Percentiles rank a stretch among this genome's conserved stretches.
These are phyloP conservation scores for Globisporangium viniferum DNA, from an alignment of 352 stramenopile species.

Conservation along the genomic window DNA sequence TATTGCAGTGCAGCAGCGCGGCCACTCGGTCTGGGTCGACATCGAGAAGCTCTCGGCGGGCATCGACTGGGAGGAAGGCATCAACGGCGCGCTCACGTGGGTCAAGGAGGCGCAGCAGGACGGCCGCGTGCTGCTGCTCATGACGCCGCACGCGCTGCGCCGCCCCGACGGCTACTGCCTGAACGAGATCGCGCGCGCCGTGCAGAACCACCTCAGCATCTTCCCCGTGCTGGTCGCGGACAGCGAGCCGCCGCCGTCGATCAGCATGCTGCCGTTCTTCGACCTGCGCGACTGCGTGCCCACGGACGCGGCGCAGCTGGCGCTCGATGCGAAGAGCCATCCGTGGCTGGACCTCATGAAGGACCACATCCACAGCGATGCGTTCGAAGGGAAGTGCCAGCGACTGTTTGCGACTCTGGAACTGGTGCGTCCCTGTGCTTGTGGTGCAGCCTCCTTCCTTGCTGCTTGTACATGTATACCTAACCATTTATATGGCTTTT, in stretches of 20 bases:
- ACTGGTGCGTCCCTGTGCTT: constrained; percentile 29
- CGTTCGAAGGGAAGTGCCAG: constrained; percentile 46
- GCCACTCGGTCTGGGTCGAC: constrained; percentile 71
- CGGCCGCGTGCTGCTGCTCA: constrained; percentile 69
- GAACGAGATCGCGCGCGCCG: constrained; percentile 71
- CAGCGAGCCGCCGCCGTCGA: constrained; percentile 60
- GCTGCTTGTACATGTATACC: no score
- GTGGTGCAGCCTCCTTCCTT: no score
- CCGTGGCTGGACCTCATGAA: constrained; percentile 47
- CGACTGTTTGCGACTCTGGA: constrained; percentile 62
- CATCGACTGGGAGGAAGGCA: constrained; percentile 77
- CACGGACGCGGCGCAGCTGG: constrained; percentile 17
- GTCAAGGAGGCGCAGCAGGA: constrained; percentile 69
- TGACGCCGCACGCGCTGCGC: constrained; percentile 74
- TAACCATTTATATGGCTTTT: background rate
- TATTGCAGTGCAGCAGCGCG: constrained; percentile 50
- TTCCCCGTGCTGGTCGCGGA: constrained; percentile 70
- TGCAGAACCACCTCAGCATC: constrained; percentile 56
- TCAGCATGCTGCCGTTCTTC: constrained; percentile 73
- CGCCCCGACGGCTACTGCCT: constrained; percentile 75
- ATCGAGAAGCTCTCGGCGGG: constrained; percentile 64
- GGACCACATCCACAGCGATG: constrained; percentile 26
- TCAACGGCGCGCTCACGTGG: constrained; percentile 57
- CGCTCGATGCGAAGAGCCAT: constrained; percentile 28
- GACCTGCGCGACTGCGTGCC: constrained; percentile 71